These are phyloP conservation scores for Takashimella tepidaria DNA, from an alignment of 1,284 basidiomycete genomes.

Conservation along the genomic window DNA sequence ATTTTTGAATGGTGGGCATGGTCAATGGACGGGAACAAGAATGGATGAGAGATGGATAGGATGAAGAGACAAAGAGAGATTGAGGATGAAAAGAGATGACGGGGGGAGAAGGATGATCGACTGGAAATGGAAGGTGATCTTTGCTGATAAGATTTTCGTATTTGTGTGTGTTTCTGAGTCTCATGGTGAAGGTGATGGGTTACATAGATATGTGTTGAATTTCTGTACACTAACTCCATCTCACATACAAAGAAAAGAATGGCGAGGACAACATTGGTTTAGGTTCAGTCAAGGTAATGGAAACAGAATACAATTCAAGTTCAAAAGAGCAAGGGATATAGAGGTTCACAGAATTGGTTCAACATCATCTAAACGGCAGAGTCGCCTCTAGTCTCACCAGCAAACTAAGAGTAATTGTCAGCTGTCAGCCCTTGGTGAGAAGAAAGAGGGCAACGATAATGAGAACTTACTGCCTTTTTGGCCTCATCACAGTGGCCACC, in stretches of 20 bases:
- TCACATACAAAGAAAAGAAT: too few species aligned
- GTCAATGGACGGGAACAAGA: neutral
- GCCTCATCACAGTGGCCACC: constrained; percentile 62
- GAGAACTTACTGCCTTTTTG: constrained; percentile 60
- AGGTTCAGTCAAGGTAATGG: neutral
- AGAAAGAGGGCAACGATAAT: neutral
- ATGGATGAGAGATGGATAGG: neutral
- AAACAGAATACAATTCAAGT: neutral
- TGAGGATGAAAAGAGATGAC: neutral
- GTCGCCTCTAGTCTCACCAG: neutral
- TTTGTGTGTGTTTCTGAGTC: too few species aligned
- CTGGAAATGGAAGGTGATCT: neutral
- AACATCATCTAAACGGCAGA: neutral
- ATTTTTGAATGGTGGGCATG: neutral
- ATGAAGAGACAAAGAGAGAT: neutral
- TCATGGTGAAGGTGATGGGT: too few species aligned
- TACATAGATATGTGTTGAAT: too few species aligned
- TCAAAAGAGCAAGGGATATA: too few species aligned
- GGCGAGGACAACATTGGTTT: too few species aligned
- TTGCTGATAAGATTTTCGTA: too few species aligned
- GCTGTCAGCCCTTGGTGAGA: neutral
- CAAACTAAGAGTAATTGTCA: neutral
- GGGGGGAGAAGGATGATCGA: neutral
- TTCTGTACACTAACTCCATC: too few species aligned
- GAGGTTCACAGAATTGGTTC: too few species aligned